Evolutionary conservation across 2,329 filamentous ascomycete genomes (phyloP), one percentile per base, ranked within the genome.

Genomic region (Apiospora arundinis): DNA sequence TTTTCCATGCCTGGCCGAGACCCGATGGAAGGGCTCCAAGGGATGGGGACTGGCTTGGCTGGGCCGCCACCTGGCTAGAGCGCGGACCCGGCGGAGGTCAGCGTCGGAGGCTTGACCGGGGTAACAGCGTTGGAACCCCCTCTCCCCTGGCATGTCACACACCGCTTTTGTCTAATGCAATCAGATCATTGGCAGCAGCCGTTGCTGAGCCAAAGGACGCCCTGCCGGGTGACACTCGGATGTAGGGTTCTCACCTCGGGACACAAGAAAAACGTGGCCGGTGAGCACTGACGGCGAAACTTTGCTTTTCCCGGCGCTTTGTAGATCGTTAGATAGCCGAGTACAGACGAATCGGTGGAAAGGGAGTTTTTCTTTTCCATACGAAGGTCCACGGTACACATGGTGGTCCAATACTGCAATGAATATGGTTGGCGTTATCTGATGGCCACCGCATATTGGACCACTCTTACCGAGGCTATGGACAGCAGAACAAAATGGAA

Each of bases 301-400:
- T 21, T 40, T 63, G 56, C 32, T 63, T 37, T 63, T 63, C 7
- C 56, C 28, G 28, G 32, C 21, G 28, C 8, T 32, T 2, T 63
- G 56, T 63, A n/a, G 56, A 63, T 63, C 56, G 18, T 40, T 37
- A 63, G 56, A 63, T 63, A 63, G 56, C 56, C 56, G 32, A 40
- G 40, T 63, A 40, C 21, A 63, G 18, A 63, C 56, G 18, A 63
- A 63, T 63, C 56, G 32, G 56, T 40, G 56, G 28, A 63, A 63
- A 60, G 52, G 56, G 56, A 63, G 11, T 21, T 37, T 46, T 9
- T 32, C 32, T 46, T 9, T 32, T 6, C 14, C 32, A n/a, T n/a
- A 40, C 11, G 21, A 63, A 40, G 21, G 56, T 63, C 40, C 56
- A n/a, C 28, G 56, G 32, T 23, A 21, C 56, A n/a, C 32, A 40